Evolutionary conservation across 306 rosid genomes (phyloP).

Genomic region (Cicer bijugum): DNA sequence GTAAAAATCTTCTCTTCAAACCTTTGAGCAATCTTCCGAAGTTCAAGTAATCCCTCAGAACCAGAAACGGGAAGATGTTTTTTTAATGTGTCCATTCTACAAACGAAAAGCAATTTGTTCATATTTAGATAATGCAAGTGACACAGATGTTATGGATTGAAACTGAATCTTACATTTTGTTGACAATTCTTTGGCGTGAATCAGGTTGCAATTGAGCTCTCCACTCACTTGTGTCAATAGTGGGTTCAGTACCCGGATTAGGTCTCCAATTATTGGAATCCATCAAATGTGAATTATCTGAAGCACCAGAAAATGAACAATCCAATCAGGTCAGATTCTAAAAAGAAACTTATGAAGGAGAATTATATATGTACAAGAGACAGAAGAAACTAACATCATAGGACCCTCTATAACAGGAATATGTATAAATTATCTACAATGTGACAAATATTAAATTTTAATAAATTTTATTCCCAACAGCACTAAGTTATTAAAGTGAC

Average conservation of each 20-base stretch:
- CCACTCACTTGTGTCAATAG: constrained; percentile 58
- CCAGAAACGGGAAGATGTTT: constrained; percentile 71
- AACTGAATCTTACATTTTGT: constrained; percentile 57
- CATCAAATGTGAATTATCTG: constrained; percentile 41
- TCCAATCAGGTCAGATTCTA: constrained; percentile 13
- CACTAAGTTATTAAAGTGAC: background rate
- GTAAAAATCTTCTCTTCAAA: constrained; percentile 79
- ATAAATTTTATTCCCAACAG: background rate
- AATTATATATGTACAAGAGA: background rate
- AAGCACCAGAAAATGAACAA: constrained; percentile 28
- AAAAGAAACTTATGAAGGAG: constrained; percentile 25
- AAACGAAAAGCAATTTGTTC: constrained; percentile 18
- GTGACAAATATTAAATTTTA: background rate
- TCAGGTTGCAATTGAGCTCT: constrained; percentile 52
- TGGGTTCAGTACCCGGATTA: constrained; percentile 51
- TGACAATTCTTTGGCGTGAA: constrained; percentile 55
- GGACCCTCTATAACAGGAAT: constrained; percentile 5
- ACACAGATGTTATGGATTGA: constrained; percentile 15
- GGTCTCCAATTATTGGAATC: constrained; percentile 55
- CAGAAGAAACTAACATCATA: background rate
- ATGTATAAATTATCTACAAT: constrained; percentile 4
- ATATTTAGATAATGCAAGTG: constrained; percentile 8
- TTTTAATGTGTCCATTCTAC: constrained; percentile 75
- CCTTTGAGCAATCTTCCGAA: constrained; percentile 69
- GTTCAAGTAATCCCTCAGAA: constrained; percentile 65